phyloP scores from a whole-genome alignment of 495 filamentous ascomycete genomes.

The Gamarada debralockiae region DNA sequence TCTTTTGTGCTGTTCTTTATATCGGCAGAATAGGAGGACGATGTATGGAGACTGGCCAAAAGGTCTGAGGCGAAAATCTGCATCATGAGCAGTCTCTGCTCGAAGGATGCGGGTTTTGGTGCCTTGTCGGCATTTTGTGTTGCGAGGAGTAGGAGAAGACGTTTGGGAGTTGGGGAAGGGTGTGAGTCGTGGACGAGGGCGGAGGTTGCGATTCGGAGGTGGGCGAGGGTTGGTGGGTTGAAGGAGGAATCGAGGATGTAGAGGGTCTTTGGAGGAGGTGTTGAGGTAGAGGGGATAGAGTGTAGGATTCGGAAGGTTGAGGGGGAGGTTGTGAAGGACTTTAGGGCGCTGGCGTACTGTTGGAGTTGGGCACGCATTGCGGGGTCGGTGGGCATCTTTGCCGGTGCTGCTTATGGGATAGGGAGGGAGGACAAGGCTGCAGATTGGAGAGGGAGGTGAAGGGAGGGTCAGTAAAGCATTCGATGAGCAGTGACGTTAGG shows the following conservation, averaged over 20 bases:
- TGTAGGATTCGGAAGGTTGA: conserved; percentile 19
- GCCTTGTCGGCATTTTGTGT: conserved; percentile 94
- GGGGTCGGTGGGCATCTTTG: neutral
- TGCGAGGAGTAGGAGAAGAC: conserved; percentile 77
- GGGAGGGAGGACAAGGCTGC: neutral
- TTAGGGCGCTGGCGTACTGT: conserved; percentile 15
- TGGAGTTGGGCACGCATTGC: conserved; percentile 12
- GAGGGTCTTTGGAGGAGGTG: conserved; percentile 37
- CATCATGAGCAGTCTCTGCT: conserved; percentile 86
- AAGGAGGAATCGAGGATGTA: conserved; percentile 93
- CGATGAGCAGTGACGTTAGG: no score
- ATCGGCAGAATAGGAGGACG: neutral
- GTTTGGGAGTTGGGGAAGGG: conserved; percentile 29
- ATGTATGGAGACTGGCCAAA: conserved; percentile 23
- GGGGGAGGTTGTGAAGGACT: conserved; percentile 16
- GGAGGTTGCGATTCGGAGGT: conserved; percentile 68
- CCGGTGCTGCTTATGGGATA: no score
- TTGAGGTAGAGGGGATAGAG: conserved; percentile 11
- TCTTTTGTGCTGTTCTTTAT: conserved; percentile 20
- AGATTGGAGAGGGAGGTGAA: neutral
- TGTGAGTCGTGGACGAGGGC: conserved; percentile 49
- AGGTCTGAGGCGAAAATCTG: conserved; percentile 69
- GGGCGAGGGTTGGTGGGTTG: conserved; percentile 87
- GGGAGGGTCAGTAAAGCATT: no score
- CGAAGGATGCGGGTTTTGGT: conserved; percentile 75